phyloP scores from a whole-genome alignment of 129 eudicot species.

The Pseudognaphalium luteoalbum region DNA sequence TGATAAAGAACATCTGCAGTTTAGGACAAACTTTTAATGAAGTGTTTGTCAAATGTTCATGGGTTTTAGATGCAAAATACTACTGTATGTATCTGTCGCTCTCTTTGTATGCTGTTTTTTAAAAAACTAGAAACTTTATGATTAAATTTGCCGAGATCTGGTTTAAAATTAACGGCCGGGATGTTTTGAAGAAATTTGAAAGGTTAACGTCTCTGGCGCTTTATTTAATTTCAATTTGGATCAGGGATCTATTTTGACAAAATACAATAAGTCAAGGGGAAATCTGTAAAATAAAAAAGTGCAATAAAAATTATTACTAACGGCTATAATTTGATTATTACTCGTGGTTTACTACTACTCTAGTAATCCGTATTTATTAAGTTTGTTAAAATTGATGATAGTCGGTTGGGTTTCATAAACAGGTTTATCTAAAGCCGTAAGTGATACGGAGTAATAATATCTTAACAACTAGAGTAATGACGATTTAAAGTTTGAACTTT shows the following conservation, averaged over 20 bases:
- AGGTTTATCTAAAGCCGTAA: too few relatives aligned
- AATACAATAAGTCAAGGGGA: not conserved
- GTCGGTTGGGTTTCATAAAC: too few relatives aligned
- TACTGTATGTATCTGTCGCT: not conserved
- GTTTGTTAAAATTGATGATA: too few relatives aligned
- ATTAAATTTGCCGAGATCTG: conserved; percentile 30
- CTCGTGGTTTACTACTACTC: too few relatives aligned
- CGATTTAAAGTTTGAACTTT: too few relatives aligned
- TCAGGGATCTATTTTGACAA: conserved; percentile 4
- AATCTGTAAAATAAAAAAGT: not conserved
- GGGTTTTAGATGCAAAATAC: conserved; percentile 7
- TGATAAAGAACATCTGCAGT: conserved; percentile 30
- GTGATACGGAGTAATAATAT: too few relatives aligned
- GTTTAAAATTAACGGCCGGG: conserved; percentile 35
- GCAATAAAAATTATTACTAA: not conserved
- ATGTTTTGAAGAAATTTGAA: conserved; percentile 38
- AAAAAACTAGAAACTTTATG: conserved; percentile 19
- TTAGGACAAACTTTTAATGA: conserved; percentile 36
- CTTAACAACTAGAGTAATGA: too few relatives aligned
- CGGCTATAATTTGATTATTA: not conserved
- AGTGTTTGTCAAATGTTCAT: conserved; percentile 13
- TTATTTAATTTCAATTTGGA: conserved; percentile 28
- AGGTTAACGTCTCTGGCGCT: conserved; percentile 29
- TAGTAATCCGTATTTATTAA: too few relatives aligned
- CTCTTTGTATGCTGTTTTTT: conserved; percentile 18